Percentiles rank a stretch among this genome's conserved stretches.
Evolutionary conservation across 305 asterid genomes (phyloP).

Genomic region (Solanum hybrid): DNA sequence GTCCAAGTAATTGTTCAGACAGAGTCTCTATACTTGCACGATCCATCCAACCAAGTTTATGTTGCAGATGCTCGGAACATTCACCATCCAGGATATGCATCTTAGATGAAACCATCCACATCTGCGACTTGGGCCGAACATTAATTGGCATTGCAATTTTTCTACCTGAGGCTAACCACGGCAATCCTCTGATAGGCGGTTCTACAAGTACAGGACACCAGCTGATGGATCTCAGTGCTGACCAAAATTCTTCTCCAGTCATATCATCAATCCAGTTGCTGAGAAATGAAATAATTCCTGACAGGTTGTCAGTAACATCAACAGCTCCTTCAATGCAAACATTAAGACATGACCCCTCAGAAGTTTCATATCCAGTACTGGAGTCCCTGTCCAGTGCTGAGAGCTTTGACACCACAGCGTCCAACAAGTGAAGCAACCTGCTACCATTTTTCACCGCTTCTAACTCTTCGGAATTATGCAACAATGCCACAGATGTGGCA

Average conservation of each 20-base stretch:
- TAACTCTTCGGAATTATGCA: constrained; percentile 37
- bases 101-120: constrained; percentile 82
- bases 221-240: constrained; percentile 45
- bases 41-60: constrained; percentile 82
- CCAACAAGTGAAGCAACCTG: constrained; percentile 69
- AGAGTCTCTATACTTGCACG: constrained; percentile 39
- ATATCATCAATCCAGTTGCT: constrained; percentile 52
- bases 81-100: constrained; percentile 75
- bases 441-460: constrained; percentile 42
- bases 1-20: constrained; percentile 64
- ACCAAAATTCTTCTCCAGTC: constrained; percentile 66
- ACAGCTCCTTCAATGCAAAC: constrained; percentile 30
- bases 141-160: constrained; percentile 56
- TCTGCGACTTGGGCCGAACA: constrained; percentile 76
- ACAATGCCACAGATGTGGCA: constrained; percentile 78
- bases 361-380: constrained; percentile 21
- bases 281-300: constrained; percentile 33
- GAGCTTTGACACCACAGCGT: constrained; percentile 44
- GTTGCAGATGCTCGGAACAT: constrained; percentile 54
- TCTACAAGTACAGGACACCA: constrained; percentile 88
- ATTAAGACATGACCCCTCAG: constrained; percentile 26
- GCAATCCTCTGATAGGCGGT: constrained; percentile 66
- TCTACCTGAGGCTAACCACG: constrained; percentile 56
- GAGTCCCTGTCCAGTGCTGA: constrained; percentile 27
- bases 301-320: constrained; percentile 20